Conservation (phyloP, 2,329 filamentous ascomycete species). For the Onygenales sp. region DNA sequence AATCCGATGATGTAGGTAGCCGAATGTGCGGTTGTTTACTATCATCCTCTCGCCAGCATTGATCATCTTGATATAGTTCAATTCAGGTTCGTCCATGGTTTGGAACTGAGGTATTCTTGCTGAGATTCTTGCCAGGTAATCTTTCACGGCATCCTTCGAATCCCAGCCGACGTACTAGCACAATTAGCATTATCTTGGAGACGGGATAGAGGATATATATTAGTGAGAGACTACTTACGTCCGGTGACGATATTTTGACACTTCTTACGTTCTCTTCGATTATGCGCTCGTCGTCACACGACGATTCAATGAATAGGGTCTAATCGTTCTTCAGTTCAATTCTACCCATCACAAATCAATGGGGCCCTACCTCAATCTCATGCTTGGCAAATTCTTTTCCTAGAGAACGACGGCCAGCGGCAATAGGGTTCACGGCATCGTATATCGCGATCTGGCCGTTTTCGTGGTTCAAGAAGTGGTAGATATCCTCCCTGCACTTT, state of each 20-base stretch:
- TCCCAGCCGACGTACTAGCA: constrained; percentile 77
- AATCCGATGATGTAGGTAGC: constrained; percentile 91
- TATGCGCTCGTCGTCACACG: constrained; percentile 84
- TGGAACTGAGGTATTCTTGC: constrained; percentile 93
- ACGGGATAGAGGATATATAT: constrained; percentile 1
- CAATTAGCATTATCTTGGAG: constrained; percentile 1
- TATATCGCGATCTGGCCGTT: constrained; percentile 98
- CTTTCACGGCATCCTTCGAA: constrained; percentile 79
- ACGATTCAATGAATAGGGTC: constrained; percentile 95
- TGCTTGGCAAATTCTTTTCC: constrained; percentile 98
- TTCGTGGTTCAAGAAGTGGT: constrained; percentile 90
- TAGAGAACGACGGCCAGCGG: constrained; percentile 68
- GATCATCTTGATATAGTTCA: constrained; percentile 99
- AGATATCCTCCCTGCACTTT: constrained; percentile 94
- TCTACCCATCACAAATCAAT: not conserved
- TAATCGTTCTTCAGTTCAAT: constrained; percentile 26
- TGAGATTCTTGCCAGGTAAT: constrained; percentile 84
- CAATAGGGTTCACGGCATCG: constrained; percentile 90
- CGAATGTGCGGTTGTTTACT: constrained; percentile 95
- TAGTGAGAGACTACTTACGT: constrained; percentile 47
- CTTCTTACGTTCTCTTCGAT: constrained; percentile 94
- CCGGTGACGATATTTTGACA: constrained; percentile 95
- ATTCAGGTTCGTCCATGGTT: constrained; percentile 85
- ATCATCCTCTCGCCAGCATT: constrained; percentile 89
- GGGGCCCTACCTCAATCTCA: constrained; percentile 63